Conservation (phyloP, 257 asterid species). For the Ilex aquifolium region DNA sequence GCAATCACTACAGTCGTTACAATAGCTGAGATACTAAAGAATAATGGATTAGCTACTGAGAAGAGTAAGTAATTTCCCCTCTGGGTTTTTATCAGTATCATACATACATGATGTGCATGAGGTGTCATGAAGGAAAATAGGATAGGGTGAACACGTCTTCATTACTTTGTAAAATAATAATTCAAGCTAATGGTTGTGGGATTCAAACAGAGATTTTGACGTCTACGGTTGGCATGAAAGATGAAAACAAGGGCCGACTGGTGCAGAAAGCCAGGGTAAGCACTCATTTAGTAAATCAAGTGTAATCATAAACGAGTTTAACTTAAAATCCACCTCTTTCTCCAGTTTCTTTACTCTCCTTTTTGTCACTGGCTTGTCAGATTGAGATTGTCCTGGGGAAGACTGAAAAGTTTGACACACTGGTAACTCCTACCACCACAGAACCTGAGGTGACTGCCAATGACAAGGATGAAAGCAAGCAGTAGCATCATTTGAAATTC, state of each 20-base stretch:
- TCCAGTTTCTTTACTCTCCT: no score
- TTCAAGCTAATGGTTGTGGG: not conserved
- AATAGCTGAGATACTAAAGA: constrained; percentile 81
- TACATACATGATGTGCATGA: no score
- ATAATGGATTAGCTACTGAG: constrained; percentile 75
- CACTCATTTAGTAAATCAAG: not conserved
- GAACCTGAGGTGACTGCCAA: no score
- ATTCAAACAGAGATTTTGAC: constrained; percentile 54
- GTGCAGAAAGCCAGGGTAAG: constrained; percentile 89
- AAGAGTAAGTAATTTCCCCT: constrained; percentile 45
- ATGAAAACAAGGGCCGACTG: constrained; percentile 64
- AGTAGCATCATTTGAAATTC: no score
- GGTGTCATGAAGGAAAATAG: no score
- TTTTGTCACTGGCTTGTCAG: constrained; percentile 20
- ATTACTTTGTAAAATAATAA: no score
- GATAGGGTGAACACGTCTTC: no score
- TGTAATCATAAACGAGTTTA: not conserved
- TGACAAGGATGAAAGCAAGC: no score
- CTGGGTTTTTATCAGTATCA: no score
- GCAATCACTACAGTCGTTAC: constrained; percentile 95
- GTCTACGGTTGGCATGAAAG: constrained; percentile 86
- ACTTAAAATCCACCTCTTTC: not conserved
- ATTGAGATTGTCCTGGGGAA: constrained; percentile 79
- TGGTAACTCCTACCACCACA: constrained; percentile 23
- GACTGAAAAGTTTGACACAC: constrained; percentile 69